Evolutionary conservation across 1,284 basidiomycete species (phyloP).

Genomic region (Puccinia coronata): DNA sequence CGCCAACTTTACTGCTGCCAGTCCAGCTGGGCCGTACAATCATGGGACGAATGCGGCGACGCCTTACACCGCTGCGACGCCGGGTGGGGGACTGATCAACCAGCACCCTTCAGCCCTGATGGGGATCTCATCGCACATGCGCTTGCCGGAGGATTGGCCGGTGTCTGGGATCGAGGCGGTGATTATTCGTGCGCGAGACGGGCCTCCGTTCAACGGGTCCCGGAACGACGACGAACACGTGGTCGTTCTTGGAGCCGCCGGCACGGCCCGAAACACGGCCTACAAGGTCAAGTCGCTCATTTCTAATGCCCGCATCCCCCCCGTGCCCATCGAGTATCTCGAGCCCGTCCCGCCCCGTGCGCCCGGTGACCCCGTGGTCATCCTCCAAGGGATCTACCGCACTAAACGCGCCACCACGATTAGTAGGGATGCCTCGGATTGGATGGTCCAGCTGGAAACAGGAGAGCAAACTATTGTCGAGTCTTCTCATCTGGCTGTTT

Average conservation of each 20-base stretch:
- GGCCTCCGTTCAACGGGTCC: conserved; percentile 51
- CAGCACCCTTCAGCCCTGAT: conserved; percentile 47
- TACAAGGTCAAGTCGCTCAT: neutral
- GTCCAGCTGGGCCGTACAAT: conserved; percentile 57
- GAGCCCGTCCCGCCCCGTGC: conserved; percentile 46
- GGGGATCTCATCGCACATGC: conserved; percentile 50
- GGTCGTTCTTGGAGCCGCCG: conserved; percentile 43
- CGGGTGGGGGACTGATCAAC: conserved; percentile 46
- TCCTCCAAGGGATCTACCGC: conserved; percentile 52
- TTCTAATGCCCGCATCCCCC: neutral
- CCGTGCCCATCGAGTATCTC: conserved; percentile 37
- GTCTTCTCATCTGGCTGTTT: conserved; percentile 44
- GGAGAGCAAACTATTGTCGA: conserved; percentile 49
- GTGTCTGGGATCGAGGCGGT: conserved; percentile 44
- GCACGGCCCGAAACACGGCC: neutral
- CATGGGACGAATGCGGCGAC: conserved; percentile 52
- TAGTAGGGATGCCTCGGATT: conserved; percentile 53
- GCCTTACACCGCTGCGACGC: conserved; percentile 53
- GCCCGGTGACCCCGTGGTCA: conserved; percentile 42
- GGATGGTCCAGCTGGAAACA: conserved; percentile 52
- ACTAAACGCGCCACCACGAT: conserved; percentile 50
- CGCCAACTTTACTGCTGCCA: conserved; percentile 58
- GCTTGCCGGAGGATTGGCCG: conserved; percentile 47
- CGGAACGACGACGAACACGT: conserved; percentile 50
- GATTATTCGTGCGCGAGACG: conserved; percentile 35